Base-by-base conservation (phyloP, 768 basidiomycete genomes). In the Porphyrellus cyaneotinctus region DNA sequence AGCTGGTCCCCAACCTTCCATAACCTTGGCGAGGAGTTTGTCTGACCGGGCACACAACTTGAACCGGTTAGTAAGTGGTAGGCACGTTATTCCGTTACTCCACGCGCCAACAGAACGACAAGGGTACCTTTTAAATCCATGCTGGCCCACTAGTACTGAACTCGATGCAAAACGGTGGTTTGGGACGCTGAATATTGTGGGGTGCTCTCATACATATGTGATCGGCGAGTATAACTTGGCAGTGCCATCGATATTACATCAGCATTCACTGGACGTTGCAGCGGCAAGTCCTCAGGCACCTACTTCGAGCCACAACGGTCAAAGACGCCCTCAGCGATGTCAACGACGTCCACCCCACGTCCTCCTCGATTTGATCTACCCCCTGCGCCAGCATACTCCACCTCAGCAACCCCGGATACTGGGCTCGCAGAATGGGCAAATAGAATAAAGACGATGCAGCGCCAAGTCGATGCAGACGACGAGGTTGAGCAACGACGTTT, bases 401-500 rank as follows among this genome's bases (percentile, higher is more conserved):
- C 20, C 31, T 51, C 64, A 5, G 35, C 58, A 8, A 45, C 62
- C 17, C 74, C 83, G 18, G 87, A 88, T 60, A 73, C 75, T 4
- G 84, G 81, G 44, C 75, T 90, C n/a, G 78, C 87, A 15, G 87
- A 91, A 67, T 91, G 89, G 89, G 80, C 88, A 14, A 84, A 73
- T 69, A 85, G 78, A 74, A 89, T 92, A 66, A 86, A 85, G 65
- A 86, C 82, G 15, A 70, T 91, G 68, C 89, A 91, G 65, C 79
- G 82, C 53, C 87, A 90, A 60, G 85, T 90, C 23, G 89, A 92
- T 56, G 83, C 84, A 14, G 85, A 89, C 56, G 88, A 90, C 52
- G 88, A 88, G 64, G 80, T 77, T 7, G 90, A 92, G 60, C 82
- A 88, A 64, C 80, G 77, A 45, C 76, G 83, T 49, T 76, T 92